Conservation (phyloP, 805 yeast species). For the Wickerhamia fluorescens region DNA sequence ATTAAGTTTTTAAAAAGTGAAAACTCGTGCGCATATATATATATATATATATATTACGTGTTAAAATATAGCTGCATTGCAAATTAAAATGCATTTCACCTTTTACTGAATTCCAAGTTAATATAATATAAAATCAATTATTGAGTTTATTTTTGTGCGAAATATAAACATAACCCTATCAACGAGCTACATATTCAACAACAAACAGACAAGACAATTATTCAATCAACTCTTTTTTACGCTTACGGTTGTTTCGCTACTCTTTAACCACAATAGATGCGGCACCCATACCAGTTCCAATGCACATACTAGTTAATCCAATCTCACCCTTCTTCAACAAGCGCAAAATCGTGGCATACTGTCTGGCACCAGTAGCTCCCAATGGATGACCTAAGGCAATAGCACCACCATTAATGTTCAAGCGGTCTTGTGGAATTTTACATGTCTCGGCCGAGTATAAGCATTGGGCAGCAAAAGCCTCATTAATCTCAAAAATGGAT, state of each 20-base stretch:
- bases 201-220: too few relatives aligned
- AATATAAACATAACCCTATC: too few relatives aligned
- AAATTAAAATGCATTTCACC: too few relatives aligned
- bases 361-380: slow-evolving; percentile 70
- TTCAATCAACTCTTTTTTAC: neutral
- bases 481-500: slow-evolving; percentile 80
- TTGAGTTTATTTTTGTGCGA: too few relatives aligned
- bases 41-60: too few relatives aligned
- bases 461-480: slow-evolving; percentile 96
- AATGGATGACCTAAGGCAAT: slow-evolving; percentile 92
- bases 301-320: slow-evolving; percentile 94
- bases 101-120: too few relatives aligned
- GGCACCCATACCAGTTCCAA: slow-evolving; percentile 99
- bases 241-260: slow-evolving; percentile 23
- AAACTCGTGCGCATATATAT: too few relatives aligned
- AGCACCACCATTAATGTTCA: slow-evolving; percentile 94
- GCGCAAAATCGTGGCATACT: slow-evolving; percentile 79
- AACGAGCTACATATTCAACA: too few relatives aligned
- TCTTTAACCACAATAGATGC: slow-evolving; percentile 83
- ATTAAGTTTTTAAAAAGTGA: too few relatives aligned
- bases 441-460: slow-evolving; percentile 62
- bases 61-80: too few relatives aligned
- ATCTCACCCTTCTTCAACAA: slow-evolving; percentile 74
- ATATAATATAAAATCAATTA: too few relatives aligned
- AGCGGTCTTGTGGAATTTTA: slow-evolving; percentile 52